Evolutionary conservation across 2,329 filamentous ascomycete genomes (phyloP), one percentile per base, ranked within the genome.

Genomic region (Botrytis fabae): DNA sequence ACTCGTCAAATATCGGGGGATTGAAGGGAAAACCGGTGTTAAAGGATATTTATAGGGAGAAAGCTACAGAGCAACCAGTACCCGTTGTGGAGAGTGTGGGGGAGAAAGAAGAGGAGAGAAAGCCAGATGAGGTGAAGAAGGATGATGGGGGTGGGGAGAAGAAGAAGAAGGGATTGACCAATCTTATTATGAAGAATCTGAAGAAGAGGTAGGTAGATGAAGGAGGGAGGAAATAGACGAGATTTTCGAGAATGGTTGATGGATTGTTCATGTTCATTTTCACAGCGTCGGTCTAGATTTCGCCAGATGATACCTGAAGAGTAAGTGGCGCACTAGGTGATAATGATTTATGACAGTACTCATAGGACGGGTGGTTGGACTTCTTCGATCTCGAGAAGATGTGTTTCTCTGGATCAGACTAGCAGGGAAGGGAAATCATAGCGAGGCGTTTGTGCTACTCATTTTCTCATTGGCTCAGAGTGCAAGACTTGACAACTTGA

Each of bases 1-100:
- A 91, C 64, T 85, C 82, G 54, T 92, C 90, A 1, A 40, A 42
- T 42, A 85, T 87, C n/a, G 78, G 83, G 1, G 83, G 86, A 18
- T 87, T 86, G 7, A 85, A 90, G 74, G 86, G 86, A 44, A 40
- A n/a, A 42, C 83, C 82, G 38, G 77, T 75, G 12, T 71, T 81
- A 59, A 79, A 81, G 78, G 77, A 81, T 1, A 83, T 84, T 40
- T 85, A 72, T 68, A 91, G 70, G 87, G 85, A 86, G 70, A 85
- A 88, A 78, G 93, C 93, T 1, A 87, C 87, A 80, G 87, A 68
- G 48, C 70, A 72, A 25, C 59, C 66, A 32, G 40, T 73, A n/a
- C 65, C 87, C 1, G 83, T 85, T 2, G 78, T 82, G 54, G 78
- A 78, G 0, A 81, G 83, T 25, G 81, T 82, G 42, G 81, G 46